Evolutionary conservation across 2,329 filamentous ascomycete species (phyloP), one percentile per base, ranked within the genome.

Genomic region (Cyanodermella asteris): DNA sequence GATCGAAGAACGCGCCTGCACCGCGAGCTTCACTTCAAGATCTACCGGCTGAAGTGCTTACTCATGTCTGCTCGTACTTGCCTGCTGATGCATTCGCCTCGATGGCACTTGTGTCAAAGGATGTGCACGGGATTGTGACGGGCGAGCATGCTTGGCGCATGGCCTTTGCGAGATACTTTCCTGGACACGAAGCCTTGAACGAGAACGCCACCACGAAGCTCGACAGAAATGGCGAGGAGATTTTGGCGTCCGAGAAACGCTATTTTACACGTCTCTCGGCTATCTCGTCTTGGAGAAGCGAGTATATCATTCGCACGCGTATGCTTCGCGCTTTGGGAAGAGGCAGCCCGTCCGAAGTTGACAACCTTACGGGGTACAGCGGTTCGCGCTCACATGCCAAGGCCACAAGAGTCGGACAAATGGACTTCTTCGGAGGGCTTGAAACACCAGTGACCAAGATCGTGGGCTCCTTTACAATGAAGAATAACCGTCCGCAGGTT

Each of bases 281-380:
- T 4, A 52, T 82, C 32, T 75, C 81, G n/a, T 87, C 82, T 6
- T 94, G 87, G 84, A 67, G 84, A 37, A 93, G 78, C 47, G 87
- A 97, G 47, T 97, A 94, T 41, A 73, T 94, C 23, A 53, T 91
- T 28, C 65, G 87, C 23, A 93, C 81, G 2, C 66, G 78, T 23
- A 61, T 94, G 25, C 53, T 94, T 26, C 67, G 81, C 22, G 87
- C 77, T 32, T 56, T 94, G 29, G 64, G 63, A 23, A 70, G 78
- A 31, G 87, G 84, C 25, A 91, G 82, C 42, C 80, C 84, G 18
- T 41, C 46, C 7, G 41, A 30, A 51, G 61, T 37, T 10, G 61
- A 71, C 18, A 53, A 56, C 7, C 44, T 58, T 16, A 49, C 55
- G 23, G 50, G 56, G 38, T 43, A 63, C 28, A 64, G 66, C 7